Percentiles rank a stretch among this genome's conserved stretches.
Evolutionary conservation across 805 yeast genomes (phyloP).

Genomic region (Torulaspora indica): DNA sequence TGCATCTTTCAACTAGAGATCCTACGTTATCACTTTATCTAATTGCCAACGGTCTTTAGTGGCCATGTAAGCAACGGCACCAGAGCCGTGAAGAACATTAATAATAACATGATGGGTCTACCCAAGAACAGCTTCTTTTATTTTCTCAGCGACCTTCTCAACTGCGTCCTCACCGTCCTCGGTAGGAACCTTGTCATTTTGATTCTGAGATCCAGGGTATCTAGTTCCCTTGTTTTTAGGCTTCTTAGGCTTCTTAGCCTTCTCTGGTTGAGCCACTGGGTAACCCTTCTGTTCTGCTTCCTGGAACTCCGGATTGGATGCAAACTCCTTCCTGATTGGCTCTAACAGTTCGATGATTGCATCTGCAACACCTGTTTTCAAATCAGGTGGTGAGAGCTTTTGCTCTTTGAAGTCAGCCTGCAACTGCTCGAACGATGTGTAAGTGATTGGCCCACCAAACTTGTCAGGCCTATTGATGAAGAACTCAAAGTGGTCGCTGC

Average conservation of each 20-base stretch:
- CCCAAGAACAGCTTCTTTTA: slow-evolving; percentile 23
- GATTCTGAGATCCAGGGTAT: slow-evolving; percentile 64
- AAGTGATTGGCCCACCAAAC: slow-evolving; percentile 89
- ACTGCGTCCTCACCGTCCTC: slow-evolving; percentile 29
- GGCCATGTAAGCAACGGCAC: not conserved
- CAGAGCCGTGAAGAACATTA: not conserved
- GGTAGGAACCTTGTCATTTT: slow-evolving; percentile 5
- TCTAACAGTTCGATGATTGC: slow-evolving; percentile 74
- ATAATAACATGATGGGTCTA: not conserved
- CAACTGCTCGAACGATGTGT: slow-evolving; percentile 59
- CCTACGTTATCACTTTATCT: slow-evolving; percentile 3
- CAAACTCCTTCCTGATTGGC: slow-evolving; percentile 74
- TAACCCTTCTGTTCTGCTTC: slow-evolving; percentile 75
- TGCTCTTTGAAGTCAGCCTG: slow-evolving; percentile 68
- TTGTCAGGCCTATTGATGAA: slow-evolving; percentile 88
- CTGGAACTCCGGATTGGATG: slow-evolving; percentile 61
- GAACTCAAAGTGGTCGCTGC: slow-evolving; percentile 57
- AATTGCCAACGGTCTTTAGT: slow-evolving; percentile 1
- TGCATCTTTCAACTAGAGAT: not conserved
- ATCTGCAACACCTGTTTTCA: slow-evolving; percentile 86
- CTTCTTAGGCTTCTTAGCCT: slow-evolving; percentile 64
- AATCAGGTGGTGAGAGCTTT: slow-evolving; percentile 85
- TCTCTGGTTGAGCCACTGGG: slow-evolving; percentile 62
- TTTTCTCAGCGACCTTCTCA: slow-evolving; percentile 26
- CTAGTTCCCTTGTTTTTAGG: slow-evolving; percentile 85